A percentile compares a stretch with the other conserved stretches of the same genome.
Evolutionary conservation across 2,329 filamentous ascomycete species (phyloP).

Genomic region (Microsporum canis): DNA sequence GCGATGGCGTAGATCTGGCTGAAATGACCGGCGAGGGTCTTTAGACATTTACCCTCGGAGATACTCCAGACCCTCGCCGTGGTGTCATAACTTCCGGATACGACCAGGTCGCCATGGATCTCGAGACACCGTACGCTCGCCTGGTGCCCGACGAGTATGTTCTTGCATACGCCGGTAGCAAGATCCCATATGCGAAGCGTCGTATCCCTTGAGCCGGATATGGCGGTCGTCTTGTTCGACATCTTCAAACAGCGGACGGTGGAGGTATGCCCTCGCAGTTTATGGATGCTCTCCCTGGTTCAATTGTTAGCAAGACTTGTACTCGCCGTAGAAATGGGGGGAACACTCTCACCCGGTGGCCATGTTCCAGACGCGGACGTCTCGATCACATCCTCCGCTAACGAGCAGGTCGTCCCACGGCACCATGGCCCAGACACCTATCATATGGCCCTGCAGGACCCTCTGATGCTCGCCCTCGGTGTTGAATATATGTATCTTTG

Average conservation of each 20-base stretch:
- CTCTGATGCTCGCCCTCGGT: conserved; percentile 78
- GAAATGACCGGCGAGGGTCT: conserved; percentile 86
- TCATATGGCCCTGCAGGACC: conserved; percentile 87
- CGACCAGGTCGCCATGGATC: conserved; percentile 90
- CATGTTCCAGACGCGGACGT: conserved; percentile 95
- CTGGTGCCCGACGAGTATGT: conserved; percentile 96
- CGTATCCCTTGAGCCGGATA: conserved; percentile 91
- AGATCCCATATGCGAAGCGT: conserved; percentile 96
- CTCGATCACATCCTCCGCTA: conserved; percentile 89
- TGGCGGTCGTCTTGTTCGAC: conserved; percentile 86
- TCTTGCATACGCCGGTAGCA: conserved; percentile 78
- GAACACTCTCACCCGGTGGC: conserved; percentile 58
- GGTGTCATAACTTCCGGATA: conserved; percentile 97
- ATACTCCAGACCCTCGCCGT: conserved; percentile 97
- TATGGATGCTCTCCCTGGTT: conserved; percentile 61
- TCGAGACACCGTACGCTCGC: conserved; percentile 96
- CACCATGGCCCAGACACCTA: conserved; percentile 99
- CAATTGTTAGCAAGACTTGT: background rate
- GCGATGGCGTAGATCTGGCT: conserved; percentile 98
- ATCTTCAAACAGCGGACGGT: conserved; percentile 97
- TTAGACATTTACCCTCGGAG: conserved; percentile 81
- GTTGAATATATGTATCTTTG: conserved; percentile 96
- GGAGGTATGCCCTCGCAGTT: conserved; percentile 85
- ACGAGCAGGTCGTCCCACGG: conserved; percentile 93
- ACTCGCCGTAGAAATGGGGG: no score